These are phyloP conservation scores for Leccinum broughii DNA, from an alignment of 768 basidiomycete species.

Conservation along the genomic window DNA sequence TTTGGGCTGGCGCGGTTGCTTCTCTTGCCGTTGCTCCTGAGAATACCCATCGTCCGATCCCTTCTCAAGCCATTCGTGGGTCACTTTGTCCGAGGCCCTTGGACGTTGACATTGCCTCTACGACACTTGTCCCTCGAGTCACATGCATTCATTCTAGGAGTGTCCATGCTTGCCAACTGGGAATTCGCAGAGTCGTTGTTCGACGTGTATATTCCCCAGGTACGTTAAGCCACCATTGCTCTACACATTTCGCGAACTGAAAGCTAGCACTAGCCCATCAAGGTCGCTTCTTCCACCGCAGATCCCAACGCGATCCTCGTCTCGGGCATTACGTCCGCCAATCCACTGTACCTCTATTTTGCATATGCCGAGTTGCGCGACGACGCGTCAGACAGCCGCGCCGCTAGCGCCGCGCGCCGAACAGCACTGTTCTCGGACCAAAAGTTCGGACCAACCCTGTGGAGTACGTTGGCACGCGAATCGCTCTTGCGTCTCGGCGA, in stretches of 20 bases:
- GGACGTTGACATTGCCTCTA: constrained; percentile 52
- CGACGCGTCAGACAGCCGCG: constrained; percentile 46
- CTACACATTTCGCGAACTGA: constrained; percentile 2
- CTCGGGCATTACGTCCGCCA: constrained; percentile 60
- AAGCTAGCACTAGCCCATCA: constrained; percentile 43
- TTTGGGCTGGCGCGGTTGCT: constrained; percentile 48
- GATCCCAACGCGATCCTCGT: constrained; percentile 59
- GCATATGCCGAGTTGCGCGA: constrained; percentile 64
- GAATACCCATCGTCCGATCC: constrained; percentile 50
- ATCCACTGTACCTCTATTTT: constrained; percentile 56
- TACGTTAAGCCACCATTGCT: constrained; percentile 21
- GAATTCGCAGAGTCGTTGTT: constrained; percentile 63
- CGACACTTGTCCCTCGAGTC: constrained; percentile 45
- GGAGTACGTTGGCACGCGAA: constrained; percentile 60
- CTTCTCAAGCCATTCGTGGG: constrained; percentile 60
- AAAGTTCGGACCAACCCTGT: constrained; percentile 61
- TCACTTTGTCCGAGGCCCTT: constrained; percentile 61
- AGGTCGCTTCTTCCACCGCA: constrained; percentile 43
- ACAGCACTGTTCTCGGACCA: constrained; percentile 67
- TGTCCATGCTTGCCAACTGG: constrained; percentile 59
- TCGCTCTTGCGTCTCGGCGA: constrained; percentile 59
- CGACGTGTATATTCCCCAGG: constrained; percentile 58
- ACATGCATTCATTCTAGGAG: constrained; percentile 50
- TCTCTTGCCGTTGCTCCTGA: constrained; percentile 53
- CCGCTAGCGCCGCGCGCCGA: constrained; percentile 45